Evolutionary conservation across 23 red algal species (phyloP).

Genomic region (Agarophyton chilense): DNA sequence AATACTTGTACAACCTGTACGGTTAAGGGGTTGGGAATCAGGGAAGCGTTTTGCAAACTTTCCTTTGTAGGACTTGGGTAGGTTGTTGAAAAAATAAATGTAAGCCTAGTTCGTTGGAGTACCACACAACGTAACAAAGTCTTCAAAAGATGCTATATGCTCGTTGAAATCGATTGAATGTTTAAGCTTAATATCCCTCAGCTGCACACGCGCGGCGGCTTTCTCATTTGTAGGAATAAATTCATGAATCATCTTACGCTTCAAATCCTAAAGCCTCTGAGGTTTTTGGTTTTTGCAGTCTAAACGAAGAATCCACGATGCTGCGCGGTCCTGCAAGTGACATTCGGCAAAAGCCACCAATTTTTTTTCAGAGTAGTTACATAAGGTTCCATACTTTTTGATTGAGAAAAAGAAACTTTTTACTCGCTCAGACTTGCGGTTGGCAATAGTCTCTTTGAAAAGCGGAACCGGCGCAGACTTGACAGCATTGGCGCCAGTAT

Average conservation of each 20-base stretch:
- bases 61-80: slow-evolving; percentile 16
- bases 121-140: slow-evolving; percentile 12
- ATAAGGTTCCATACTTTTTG: neutral
- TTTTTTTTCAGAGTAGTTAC: slow-evolving; percentile 10
- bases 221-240: slow-evolving; percentile 41
- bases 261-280: neutral
- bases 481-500: neutral
- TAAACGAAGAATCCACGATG: slow-evolving; percentile 31
- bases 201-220: slow-evolving; percentile 16
- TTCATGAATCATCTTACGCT: slow-evolving; percentile 14
- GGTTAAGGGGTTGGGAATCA: slow-evolving; percentile 14
- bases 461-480: slow-evolving; percentile 36
- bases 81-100: slow-evolving; percentile 2
- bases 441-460: neutral
- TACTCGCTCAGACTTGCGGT: slow-evolving; percentile 12
- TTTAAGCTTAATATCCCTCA: slow-evolving; percentile 36
- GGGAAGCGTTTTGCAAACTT: slow-evolving; percentile 31
- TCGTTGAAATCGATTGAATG: slow-evolving; percentile 3
- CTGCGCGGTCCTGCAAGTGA: slow-evolving; percentile 37
- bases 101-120: slow-evolving; percentile 26
- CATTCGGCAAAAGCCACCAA: slow-evolving; percentile 31
- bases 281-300: slow-evolving; percentile 32
- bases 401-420: slow-evolving; percentile 25
- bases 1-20: neutral
- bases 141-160: neutral